A percentile compares a stretch with the other conserved stretches of the same genome.
phyloP scores from a whole-genome alignment of 2,329 filamentous ascomycete genomes.

The Fusarium sp. region DNA sequence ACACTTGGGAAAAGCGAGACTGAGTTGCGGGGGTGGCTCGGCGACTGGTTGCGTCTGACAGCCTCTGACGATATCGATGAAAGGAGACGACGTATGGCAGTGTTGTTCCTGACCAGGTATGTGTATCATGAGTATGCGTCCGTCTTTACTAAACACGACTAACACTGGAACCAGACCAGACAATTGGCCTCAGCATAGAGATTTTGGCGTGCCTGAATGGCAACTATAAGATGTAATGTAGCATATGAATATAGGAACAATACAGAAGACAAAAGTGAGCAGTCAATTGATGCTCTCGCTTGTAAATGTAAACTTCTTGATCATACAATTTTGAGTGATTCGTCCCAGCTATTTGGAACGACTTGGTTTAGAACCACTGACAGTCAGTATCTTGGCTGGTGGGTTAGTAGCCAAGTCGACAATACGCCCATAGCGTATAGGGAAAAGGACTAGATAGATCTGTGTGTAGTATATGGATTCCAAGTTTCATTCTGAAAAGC shows the following conservation, averaged over 20 bases:
- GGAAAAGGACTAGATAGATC: neutral
- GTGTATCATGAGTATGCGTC: slow-evolving; percentile 15
- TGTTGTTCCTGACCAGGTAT: slow-evolving; percentile 54
- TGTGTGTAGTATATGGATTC: neutral
- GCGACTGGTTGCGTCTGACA: slow-evolving; percentile 60
- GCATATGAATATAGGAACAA: neutral
- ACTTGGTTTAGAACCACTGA: neutral
- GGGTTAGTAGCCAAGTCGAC: neutral
- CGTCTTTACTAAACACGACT: neutral
- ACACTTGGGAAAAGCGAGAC: slow-evolving; percentile 65
- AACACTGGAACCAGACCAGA: slow-evolving; percentile 45
- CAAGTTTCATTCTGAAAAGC: neutral
- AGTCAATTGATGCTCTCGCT: slow-evolving; percentile 9
- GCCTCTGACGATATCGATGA: slow-evolving; percentile 49
- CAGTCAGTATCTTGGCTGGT: neutral
- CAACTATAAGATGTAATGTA: slow-evolving; percentile 43
- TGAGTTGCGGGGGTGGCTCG: slow-evolving; percentile 59
- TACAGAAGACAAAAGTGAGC: slow-evolving; percentile 2
- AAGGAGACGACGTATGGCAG: slow-evolving; percentile 51
- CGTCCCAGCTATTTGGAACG: neutral
- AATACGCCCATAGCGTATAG: neutral
- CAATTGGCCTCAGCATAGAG: slow-evolving; percentile 52
- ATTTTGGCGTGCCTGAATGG: slow-evolving; percentile 55
- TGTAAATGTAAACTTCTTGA: slow-evolving; percentile 12
- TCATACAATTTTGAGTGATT: slow-evolving; percentile 4